These are phyloP conservation scores for Penicillium sp. DNA, from an alignment of 2,329 filamentous ascomycete species.

Conservation along the genomic window DNA sequence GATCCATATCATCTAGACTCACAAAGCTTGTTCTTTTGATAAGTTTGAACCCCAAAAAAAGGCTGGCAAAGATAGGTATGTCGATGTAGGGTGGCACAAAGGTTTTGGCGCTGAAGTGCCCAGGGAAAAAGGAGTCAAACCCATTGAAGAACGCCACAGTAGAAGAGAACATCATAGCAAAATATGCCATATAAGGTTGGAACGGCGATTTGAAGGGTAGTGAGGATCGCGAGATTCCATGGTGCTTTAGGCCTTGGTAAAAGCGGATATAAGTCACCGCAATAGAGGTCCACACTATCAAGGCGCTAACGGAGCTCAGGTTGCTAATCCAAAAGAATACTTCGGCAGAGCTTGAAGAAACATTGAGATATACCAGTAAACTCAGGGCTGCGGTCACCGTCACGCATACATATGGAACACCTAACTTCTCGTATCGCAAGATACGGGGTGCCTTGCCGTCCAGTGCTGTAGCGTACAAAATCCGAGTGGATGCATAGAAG, in stretches of 20 bases:
- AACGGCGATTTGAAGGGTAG: constrained; percentile 70
- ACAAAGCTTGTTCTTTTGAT: constrained; percentile 40
- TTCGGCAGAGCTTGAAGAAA: constrained; percentile 64
- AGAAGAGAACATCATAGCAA: constrained; percentile 60
- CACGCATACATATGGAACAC: constrained; percentile 74
- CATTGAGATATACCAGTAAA: constrained; percentile 72
- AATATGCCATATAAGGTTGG: constrained; percentile 73
- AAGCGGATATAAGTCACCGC: constrained; percentile 73
- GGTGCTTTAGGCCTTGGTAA: constrained; percentile 66
- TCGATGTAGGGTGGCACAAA: constrained; percentile 62
- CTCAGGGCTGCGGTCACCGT: constrained; percentile 66
- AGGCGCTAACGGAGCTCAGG: constrained; percentile 32
- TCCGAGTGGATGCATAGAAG: constrained; percentile 67
- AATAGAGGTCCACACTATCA: constrained; percentile 57
- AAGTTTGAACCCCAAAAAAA: constrained; percentile 50
- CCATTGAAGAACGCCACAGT: constrained; percentile 69
- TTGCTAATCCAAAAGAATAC: constrained; percentile 57
- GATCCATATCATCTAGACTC: constrained; percentile 33
- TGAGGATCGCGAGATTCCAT: constrained; percentile 67
- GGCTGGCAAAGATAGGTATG: constrained; percentile 57
- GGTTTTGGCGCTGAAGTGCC: constrained; percentile 58
- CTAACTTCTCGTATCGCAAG: constrained; percentile 53
- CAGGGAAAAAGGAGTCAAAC: constrained; percentile 53
- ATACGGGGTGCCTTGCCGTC: constrained; percentile 63
- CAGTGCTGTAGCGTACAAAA: constrained; percentile 66